phyloP scores from a whole-genome alignment of 441 rosid species.

The Croton laevigatus region DNA sequence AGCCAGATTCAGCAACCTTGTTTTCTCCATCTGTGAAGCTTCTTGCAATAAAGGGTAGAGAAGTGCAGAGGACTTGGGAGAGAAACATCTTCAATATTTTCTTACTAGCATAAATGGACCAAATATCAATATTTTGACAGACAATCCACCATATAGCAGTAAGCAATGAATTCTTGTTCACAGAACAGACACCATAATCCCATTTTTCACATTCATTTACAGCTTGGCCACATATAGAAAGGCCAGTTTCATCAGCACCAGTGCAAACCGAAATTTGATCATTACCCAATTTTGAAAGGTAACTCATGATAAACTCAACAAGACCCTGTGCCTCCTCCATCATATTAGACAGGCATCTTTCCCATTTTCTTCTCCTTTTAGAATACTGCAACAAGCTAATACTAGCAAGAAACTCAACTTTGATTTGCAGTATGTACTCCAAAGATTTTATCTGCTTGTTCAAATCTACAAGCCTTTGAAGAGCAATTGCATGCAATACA shows the following conservation, averaged over 20 bases:
- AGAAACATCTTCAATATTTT: constrained; percentile 66
- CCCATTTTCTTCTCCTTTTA: constrained; percentile 46
- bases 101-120: constrained; percentile 69
- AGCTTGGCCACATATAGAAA: constrained; percentile 19
- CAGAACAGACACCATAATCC: constrained; percentile 53
- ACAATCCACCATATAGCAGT: constrained; percentile 73
- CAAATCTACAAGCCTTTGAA: constrained; percentile 92
- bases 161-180: constrained; percentile 56
- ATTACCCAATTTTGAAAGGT: constrained; percentile 40
- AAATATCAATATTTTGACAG: constrained; percentile 74
- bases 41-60: constrained; percentile 43
- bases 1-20: constrained; percentile 30
- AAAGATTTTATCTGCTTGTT: constrained; percentile 68
- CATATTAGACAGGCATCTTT: constrained; percentile 43
- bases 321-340: constrained; percentile 76
- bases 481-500: constrained; percentile 54
- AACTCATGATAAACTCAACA: constrained; percentile 51
- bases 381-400: constrained; percentile 23
- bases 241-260: constrained; percentile 25
- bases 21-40: constrained; percentile 28
- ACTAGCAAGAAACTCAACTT: constrained; percentile 43
- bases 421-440: constrained; percentile 53
- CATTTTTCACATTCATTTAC: constrained; percentile 37
- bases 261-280: constrained; percentile 28
- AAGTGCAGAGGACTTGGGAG: constrained; percentile 48